phyloP scores from a whole-genome alignment of 371 early-diverging fungal species.

The Mucor sp. region DNA sequence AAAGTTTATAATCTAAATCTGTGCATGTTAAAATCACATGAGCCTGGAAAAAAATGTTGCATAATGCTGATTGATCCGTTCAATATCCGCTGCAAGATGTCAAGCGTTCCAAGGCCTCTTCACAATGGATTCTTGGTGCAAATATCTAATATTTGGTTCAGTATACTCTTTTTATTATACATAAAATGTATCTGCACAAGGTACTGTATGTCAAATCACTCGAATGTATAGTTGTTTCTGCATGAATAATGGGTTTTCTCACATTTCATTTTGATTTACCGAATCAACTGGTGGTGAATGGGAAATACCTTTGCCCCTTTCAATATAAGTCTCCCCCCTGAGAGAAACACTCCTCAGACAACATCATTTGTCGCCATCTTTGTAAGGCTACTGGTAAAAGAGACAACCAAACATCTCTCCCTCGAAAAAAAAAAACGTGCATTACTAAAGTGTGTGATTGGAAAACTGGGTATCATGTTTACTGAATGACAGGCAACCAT shows the following conservation, averaged over 20 bases:
- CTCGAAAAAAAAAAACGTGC: not conserved
- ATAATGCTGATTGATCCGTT: not conserved
- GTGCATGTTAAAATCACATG: constrained; percentile 1
- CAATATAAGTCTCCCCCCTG: not conserved
- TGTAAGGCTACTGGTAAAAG: not conserved
- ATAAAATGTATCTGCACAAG: not conserved
- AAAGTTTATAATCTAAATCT: not conserved
- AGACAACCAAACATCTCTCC: not conserved
- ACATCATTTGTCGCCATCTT: too few species aligned
- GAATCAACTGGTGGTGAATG: not conserved
- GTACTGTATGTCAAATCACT: too few species aligned
- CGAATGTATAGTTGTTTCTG: not conserved
- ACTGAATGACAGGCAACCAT: not conserved
- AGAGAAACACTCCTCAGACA: not conserved
- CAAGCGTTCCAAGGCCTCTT: not conserved
- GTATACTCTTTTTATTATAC: not conserved
- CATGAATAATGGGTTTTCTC: not conserved
- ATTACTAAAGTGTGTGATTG: not conserved
- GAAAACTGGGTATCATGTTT: not conserved
- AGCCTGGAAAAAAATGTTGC: constrained; percentile 5
- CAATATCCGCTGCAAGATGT: not conserved
- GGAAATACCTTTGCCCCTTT: not conserved
- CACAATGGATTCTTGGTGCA: not conserved
- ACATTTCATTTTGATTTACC: not conserved
- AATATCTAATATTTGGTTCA: not conserved